phyloP scores from a whole-genome alignment of 768 basidiomycete species.

The Hericium erinaceus region DNA sequence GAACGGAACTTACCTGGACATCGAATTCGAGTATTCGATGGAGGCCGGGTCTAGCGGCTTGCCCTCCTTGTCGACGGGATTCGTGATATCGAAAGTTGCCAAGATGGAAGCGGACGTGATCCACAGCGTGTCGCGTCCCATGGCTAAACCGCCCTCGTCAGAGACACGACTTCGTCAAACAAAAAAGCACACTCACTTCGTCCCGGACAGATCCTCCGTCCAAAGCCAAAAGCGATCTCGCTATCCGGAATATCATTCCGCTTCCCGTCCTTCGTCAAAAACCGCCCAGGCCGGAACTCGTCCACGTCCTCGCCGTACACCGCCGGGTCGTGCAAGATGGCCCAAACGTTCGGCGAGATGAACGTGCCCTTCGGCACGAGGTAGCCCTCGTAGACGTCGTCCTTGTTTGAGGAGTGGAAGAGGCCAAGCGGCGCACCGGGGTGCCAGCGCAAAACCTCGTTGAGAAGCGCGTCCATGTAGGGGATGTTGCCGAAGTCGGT shows the following conservation, averaged over 20 bases:
- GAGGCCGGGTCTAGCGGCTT: constrained; percentile 9
- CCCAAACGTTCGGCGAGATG: not conserved
- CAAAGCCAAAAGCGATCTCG: constrained; percentile 8
- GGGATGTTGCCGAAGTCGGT: not conserved
- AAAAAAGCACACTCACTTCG: not conserved
- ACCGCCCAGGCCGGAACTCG: constrained; percentile 23
- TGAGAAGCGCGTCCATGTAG: not conserved
- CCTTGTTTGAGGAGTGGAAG: not conserved
- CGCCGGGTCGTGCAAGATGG: not conserved
- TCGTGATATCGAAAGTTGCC: constrained; percentile 11
- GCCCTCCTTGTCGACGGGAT: constrained; percentile 8
- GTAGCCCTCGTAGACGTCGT: not conserved
- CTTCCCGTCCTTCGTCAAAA: constrained; percentile 2
- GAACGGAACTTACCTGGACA: constrained; percentile 8
- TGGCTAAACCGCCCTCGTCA: constrained; percentile 3
- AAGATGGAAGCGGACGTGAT: constrained; percentile 12
- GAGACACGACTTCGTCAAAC: not conserved
- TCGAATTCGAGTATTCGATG: constrained; percentile 9
- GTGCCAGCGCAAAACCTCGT: not conserved
- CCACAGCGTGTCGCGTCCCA: constrained; percentile 11
- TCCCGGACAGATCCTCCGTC: not conserved
- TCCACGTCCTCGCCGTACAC: not conserved
- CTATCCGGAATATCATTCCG: not conserved
- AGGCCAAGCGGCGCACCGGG: not conserved
- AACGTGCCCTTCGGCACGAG: not conserved